Percentiles rank a stretch among this genome's conserved stretches.
phyloP scores from a whole-genome alignment of 2,329 filamentous ascomycete species.

The Claviceps capensis region DNA sequence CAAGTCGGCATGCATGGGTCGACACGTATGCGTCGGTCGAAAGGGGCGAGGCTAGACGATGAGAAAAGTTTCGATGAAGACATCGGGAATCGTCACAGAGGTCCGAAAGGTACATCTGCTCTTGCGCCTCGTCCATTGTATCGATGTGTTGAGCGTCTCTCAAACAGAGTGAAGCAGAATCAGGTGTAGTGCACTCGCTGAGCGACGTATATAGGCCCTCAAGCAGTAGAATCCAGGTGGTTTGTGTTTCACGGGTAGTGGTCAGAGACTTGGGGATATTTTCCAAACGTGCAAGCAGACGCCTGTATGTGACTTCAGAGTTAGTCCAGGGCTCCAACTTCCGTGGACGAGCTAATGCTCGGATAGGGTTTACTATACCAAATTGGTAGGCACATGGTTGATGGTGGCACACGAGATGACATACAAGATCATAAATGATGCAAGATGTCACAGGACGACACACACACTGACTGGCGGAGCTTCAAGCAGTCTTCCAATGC shows the following conservation, averaged over 20 bases:
- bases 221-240: slow-evolving; percentile 24
- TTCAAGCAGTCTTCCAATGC: slow-evolving; percentile 25
- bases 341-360: background rate
- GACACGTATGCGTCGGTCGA: too few relatives aligned
- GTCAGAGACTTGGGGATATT: slow-evolving; percentile 20
- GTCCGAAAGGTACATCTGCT: slow-evolving; percentile 22
- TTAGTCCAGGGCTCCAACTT: background rate
- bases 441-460: too few relatives aligned
- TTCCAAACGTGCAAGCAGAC: slow-evolving; percentile 27
- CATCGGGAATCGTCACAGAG: slow-evolving; percentile 19
- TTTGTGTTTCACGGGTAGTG: slow-evolving; percentile 18
- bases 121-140: slow-evolving; percentile 15
- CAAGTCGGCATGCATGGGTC: background rate
- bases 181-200: slow-evolving; percentile 21
- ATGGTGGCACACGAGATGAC: background rate
- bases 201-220: slow-evolving; percentile 25
- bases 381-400: background rate
- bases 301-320: slow-evolving; percentile 8
- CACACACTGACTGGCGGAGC: slow-evolving; percentile 18
- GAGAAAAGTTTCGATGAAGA: slow-evolving; percentile 18
- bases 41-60: slow-evolving; percentile 11
- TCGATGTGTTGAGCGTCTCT: slow-evolving; percentile 12
- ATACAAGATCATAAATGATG: too few relatives aligned
- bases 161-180: slow-evolving; percentile 18
- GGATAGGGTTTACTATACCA: background rate